A percentile compares a stretch with the other conserved stretches of the same genome.
Evolutionary conservation across 2,329 filamentous ascomycete species (phyloP).

Genomic region (Colletotrichum brevisporum): DNA sequence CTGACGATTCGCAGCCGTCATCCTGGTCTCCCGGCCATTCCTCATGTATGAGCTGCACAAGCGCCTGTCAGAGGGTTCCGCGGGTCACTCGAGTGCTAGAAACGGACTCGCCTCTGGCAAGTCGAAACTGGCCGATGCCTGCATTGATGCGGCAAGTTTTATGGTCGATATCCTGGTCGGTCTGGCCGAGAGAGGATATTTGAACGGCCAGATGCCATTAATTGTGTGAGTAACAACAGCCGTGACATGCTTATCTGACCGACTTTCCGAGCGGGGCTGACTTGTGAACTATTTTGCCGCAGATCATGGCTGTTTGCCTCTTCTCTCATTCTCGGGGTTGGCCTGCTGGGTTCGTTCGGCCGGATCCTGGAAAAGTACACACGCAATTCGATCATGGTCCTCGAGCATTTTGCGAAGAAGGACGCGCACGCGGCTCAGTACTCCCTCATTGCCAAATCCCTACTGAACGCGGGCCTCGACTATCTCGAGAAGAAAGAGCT

Average conservation of each 20-base stretch:
- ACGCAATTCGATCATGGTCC: slow-evolving; percentile 60
- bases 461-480: slow-evolving; percentile 61
- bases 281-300: too few species aligned
- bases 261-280: too few species aligned
- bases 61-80: slow-evolving; percentile 55
- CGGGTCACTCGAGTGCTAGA: neutral
- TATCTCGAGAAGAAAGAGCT: slow-evolving; percentile 64
- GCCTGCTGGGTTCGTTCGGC: slow-evolving; percentile 66
- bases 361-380: slow-evolving; percentile 66
- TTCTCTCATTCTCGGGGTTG: slow-evolving; percentile 66
- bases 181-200: slow-evolving; percentile 56
- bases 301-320: slow-evolving; percentile 70
- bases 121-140: slow-evolving; percentile 67
- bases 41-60: slow-evolving; percentile 68
- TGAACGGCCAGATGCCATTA: slow-evolving; percentile 63
- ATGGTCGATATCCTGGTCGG: slow-evolving; percentile 66
- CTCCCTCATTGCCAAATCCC: slow-evolving; percentile 66
- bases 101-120: slow-evolving; percentile 56
- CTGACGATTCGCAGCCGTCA: slow-evolving; percentile 56
- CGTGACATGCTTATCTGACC: neutral
- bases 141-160: slow-evolving; percentile 67
- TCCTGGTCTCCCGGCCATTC: slow-evolving; percentile 68
- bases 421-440: slow-evolving; percentile 68
- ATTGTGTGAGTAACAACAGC: slow-evolving; percentile 60
- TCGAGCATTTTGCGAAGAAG: slow-evolving; percentile 64